Conservation (phyloP, 305 asterid species). For the Fraxinus greggii region DNA sequence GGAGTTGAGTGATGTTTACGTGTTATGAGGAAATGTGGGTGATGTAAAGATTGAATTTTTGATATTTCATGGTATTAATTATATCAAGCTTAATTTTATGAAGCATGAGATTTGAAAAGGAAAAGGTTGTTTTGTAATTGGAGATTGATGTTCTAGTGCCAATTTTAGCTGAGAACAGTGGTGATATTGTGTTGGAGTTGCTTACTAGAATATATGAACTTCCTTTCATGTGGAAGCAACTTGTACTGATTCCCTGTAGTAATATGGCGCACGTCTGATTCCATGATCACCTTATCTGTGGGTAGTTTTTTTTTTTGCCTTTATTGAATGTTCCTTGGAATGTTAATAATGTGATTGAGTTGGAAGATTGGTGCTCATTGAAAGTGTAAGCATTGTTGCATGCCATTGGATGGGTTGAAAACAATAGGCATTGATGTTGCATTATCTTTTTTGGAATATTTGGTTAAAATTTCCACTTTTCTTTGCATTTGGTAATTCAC, state of each 20-base stretch:
- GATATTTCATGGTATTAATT: constrained; percentile 2
- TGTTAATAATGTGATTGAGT: constrained; percentile 9
- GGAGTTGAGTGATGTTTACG: neutral
- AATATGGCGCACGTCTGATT: neutral
- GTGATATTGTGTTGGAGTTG: constrained; percentile 4
- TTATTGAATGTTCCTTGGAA: neutral
- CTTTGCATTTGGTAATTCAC: neutral
- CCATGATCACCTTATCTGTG: neutral
- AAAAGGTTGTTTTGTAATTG: constrained; percentile 11
- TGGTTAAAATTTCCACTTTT: neutral
- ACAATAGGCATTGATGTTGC: neutral
- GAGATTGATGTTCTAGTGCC: neutral
- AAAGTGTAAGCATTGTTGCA: neutral
- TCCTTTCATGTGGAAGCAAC: neutral
- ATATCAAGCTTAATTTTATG: constrained; percentile 19
- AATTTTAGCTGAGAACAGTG: constrained; percentile 1
- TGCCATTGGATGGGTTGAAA: neutral
- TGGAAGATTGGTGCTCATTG: neutral
- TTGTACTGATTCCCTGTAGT: neutral
- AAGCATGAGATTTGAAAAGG: neutral
- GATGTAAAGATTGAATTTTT: constrained; percentile 17
- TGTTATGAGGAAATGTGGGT: constrained; percentile 27
- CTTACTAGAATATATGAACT: neutral
- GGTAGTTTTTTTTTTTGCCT: neutral
- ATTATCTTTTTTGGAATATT: neutral